Percentiles rank a stretch among this genome's conserved stretches.
phyloP scores from a whole-genome alignment of 768 basidiomycete genomes.

The Mrakia blollopis region DNA sequence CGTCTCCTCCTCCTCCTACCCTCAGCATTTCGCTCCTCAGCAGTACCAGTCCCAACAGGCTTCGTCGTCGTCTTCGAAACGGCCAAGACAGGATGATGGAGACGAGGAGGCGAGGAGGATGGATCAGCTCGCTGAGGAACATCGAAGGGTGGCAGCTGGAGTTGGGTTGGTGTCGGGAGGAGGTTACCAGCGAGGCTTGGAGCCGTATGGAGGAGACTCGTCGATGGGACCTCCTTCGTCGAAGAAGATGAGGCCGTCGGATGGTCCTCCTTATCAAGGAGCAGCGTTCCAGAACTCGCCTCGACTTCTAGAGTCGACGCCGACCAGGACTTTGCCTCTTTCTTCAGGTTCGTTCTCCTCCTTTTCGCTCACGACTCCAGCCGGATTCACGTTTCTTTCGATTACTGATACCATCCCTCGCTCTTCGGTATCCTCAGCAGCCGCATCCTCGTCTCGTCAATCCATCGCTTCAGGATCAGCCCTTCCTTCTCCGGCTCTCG shows the following conservation, averaged over 20 bases:
- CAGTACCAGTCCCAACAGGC: background rate
- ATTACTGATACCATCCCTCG: background rate
- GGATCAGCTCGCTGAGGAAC: constrained; percentile 5
- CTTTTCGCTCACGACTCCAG: background rate
- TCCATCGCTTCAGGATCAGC: background rate
- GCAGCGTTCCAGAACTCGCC: constrained; percentile 5
- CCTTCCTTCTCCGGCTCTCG: background rate
- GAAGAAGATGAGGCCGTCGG: background rate
- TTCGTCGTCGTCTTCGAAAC: constrained; percentile 15
- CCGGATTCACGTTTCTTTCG: background rate
- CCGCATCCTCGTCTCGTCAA: background rate
- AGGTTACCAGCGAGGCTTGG: background rate
- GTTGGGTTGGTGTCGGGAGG: background rate
- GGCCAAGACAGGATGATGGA: constrained; percentile 6
- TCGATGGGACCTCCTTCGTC: constrained; percentile 17
- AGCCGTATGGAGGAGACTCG: constrained; percentile 4
- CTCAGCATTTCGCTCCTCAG: background rate
- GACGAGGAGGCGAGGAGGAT: background rate
- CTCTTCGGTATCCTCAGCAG: background rate
- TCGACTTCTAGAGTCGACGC: background rate
- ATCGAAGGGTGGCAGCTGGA: background rate
- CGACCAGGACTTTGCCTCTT: background rate
- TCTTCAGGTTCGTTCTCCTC: background rate
- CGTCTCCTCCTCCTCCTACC: background rate
- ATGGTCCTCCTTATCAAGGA: constrained; percentile 1